Conservation (phyloP, 2,329 filamentous ascomycete genomes). For the Pleoardoris graminearum region DNA sequence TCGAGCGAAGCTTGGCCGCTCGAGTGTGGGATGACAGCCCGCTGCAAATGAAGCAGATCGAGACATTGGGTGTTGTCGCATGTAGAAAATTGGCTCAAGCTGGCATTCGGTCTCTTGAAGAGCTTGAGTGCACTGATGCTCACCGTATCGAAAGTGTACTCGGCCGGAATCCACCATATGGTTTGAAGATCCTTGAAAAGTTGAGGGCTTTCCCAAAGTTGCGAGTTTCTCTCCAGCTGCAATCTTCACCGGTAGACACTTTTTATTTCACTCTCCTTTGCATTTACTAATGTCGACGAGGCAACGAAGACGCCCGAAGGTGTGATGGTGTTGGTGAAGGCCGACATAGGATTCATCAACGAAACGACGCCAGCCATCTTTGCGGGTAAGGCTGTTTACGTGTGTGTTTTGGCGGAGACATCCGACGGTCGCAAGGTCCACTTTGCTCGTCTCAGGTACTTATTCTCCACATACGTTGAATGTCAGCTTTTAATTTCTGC, state of each 20-base stretch:
- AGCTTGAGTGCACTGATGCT: constrained; percentile 68
- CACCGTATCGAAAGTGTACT: constrained; percentile 76
- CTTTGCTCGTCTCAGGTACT: constrained; percentile 63
- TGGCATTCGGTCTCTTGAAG: constrained; percentile 71
- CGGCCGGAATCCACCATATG: constrained; percentile 81
- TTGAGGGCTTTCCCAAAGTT: constrained; percentile 73
- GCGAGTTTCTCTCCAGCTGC: constrained; percentile 57
- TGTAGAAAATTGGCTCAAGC: constrained; percentile 72
- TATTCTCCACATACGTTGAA: neutral
- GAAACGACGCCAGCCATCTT: constrained; percentile 63
- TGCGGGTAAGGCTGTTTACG: constrained; percentile 64
- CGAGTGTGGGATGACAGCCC: constrained; percentile 81
- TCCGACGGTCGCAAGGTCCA: constrained; percentile 70
- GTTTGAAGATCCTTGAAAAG: constrained; percentile 66
- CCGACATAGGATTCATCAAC: constrained; percentile 73
- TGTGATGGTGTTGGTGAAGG: constrained; percentile 65
- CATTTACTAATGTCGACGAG: constrained; percentile 12
- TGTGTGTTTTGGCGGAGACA: constrained; percentile 75
- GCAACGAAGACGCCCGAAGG: constrained; percentile 38
- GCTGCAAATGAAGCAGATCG: constrained; percentile 80
- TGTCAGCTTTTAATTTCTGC: constrained; percentile 33
- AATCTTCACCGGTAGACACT: constrained; percentile 52
- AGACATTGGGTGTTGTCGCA: constrained; percentile 74
- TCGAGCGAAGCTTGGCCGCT: constrained; percentile 76
- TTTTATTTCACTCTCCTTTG: neutral